Evolutionary conservation across 1,139 yeast genomes (phyloP).

Genomic region (Yamadazyma siamensis): DNA sequence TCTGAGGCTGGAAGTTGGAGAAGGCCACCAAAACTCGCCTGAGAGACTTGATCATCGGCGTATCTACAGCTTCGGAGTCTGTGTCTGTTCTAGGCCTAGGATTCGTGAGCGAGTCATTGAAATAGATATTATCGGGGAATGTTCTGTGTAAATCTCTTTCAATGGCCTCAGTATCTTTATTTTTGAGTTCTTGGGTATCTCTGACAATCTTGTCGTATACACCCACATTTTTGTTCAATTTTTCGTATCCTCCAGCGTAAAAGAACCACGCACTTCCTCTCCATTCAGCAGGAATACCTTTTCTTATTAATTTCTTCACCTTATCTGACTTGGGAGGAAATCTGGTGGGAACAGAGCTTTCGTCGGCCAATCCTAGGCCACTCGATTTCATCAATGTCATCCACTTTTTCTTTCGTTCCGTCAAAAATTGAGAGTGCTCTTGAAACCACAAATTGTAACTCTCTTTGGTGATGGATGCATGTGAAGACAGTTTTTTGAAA

Average conservation of each 20-base stretch:
- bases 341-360: slow-evolving; percentile 36
- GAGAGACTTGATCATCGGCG: slow-evolving; percentile 64
- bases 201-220: slow-evolving; percentile 65
- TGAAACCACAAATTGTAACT: slow-evolving; percentile 75
- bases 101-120: slow-evolving; percentile 30
- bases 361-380: slow-evolving; percentile 54
- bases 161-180: slow-evolving; percentile 83
- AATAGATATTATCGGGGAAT: slow-evolving; percentile 86
- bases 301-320: slow-evolving; percentile 75
- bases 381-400: slow-evolving; percentile 55
- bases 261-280: slow-evolving; percentile 96
- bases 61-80: slow-evolving; percentile 33
- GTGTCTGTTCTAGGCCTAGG: slow-evolving; percentile 1
- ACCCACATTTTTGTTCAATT: slow-evolving; percentile 64
- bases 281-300: slow-evolving; percentile 97
- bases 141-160: slow-evolving; percentile 92
- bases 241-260: slow-evolving; percentile 89
- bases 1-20: slow-evolving; percentile 81
- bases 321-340: slow-evolving; percentile 87
- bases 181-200: slow-evolving; percentile 48
- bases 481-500: slow-evolving; percentile 62
- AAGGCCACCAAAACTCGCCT: slow-evolving; percentile 82
- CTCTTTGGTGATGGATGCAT: slow-evolving; percentile 40
- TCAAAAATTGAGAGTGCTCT: slow-evolving; percentile 59
- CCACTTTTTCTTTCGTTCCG: slow-evolving; percentile 77